Conservation (phyloP, 1,284 basidiomycete genomes). For the Rhodotorula sp. region DNA sequence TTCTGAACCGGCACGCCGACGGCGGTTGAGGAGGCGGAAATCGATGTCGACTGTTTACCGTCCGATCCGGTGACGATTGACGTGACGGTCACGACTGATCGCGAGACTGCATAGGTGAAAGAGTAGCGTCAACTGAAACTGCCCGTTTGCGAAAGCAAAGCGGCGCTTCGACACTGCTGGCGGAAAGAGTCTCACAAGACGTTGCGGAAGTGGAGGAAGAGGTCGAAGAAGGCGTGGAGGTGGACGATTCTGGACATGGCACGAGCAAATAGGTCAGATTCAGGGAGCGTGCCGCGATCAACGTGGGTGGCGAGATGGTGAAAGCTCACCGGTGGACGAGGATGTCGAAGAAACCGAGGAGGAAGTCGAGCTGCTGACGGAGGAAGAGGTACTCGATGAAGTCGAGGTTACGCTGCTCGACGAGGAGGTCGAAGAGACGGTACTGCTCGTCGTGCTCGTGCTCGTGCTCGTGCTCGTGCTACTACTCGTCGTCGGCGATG, state of each 20-base stretch:
- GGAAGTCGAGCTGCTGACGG: neutral
- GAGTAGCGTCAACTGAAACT: fast-evolving
- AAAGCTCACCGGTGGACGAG: neutral
- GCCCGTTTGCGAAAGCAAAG: neutral
- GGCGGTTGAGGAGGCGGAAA: constrained; percentile 20
- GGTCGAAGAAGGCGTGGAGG: neutral
- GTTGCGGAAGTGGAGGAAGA: constrained; percentile 5
- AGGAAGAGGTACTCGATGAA: neutral
- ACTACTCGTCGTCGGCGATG: neutral
- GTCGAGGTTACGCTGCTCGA: neutral
- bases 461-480: neutral
- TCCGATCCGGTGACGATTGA: constrained; percentile 32
- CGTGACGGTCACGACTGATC: constrained; percentile 39
- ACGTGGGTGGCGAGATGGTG: too few relatives aligned
- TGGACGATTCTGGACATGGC: neutral
- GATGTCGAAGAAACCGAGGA: neutral
- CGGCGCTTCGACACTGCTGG: neutral
- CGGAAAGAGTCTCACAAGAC: neutral
- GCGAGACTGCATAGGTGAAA: neutral
- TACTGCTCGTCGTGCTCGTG: neutral
- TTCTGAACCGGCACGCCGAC: constrained; percentile 12
- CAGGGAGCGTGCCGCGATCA: neutral
- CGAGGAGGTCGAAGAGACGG: neutral
- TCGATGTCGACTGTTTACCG: constrained; percentile 32
- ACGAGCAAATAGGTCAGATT: neutral